These are phyloP conservation scores for Microcera coccophila DNA, from an alignment of 2,329 filamentous ascomycete species.

Conservation along the genomic window DNA sequence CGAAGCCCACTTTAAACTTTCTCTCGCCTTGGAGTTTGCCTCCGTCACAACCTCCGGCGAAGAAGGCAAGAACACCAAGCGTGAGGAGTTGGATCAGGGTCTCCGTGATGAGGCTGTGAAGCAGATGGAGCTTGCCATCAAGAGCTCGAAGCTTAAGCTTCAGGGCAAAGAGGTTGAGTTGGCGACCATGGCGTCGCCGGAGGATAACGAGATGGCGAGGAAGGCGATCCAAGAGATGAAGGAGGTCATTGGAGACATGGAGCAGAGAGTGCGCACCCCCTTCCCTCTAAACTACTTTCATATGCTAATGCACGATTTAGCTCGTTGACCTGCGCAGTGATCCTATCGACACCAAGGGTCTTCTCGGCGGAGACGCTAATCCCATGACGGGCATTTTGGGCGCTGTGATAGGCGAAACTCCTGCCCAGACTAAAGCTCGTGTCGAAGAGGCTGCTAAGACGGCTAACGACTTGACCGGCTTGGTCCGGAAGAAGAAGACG, in stretches of 20 bases:
- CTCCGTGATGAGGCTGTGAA: slow-evolving; percentile 67
- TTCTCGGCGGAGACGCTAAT: slow-evolving; percentile 40
- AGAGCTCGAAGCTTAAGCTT: slow-evolving; percentile 67
- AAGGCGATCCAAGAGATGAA: slow-evolving; percentile 68
- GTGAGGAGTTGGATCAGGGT: slow-evolving; percentile 58
- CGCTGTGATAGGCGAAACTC: slow-evolving; percentile 58
- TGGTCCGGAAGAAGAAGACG: slow-evolving; percentile 67
- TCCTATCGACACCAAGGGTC: slow-evolving; percentile 44
- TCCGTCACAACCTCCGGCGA: slow-evolving; percentile 64
- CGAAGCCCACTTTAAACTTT: slow-evolving; percentile 95
- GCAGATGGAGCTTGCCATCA: slow-evolving; percentile 71
- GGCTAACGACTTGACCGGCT: slow-evolving; percentile 69
- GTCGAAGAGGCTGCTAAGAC: slow-evolving; percentile 69
- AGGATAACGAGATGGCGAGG: slow-evolving; percentile 62
- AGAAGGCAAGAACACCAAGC: slow-evolving; percentile 43
- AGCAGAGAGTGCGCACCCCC: slow-evolving; percentile 58
- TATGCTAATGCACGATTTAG: slow-evolving; percentile 32
- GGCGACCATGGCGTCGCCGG: slow-evolving; percentile 57
- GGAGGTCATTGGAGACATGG: slow-evolving; percentile 75
- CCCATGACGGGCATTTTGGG: slow-evolving; percentile 59
- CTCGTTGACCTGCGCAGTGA: slow-evolving; percentile 64
- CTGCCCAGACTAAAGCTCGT: slow-evolving; percentile 57
- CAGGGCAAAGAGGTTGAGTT: slow-evolving; percentile 66
- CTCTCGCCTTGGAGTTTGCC: slow-evolving; percentile 88
- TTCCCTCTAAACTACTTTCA: neutral